Evolutionary conservation across 2,329 filamentous ascomycete species (phyloP), one percentile per base, ranked within the genome.

Genomic region (Plenodomus tracheiphilus): DNA sequence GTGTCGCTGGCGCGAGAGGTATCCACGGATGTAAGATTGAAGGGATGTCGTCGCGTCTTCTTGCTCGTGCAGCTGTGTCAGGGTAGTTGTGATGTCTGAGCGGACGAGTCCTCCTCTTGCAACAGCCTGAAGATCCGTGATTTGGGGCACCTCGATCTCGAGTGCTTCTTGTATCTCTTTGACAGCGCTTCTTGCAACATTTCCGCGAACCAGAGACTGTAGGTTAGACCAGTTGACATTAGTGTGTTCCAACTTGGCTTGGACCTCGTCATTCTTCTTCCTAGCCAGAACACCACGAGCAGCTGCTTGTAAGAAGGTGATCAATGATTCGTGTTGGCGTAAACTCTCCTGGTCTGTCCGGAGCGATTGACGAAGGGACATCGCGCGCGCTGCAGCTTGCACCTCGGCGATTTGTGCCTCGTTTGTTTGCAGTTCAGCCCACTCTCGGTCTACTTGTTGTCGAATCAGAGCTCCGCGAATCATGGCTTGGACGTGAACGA

Each of bases 381-480:
- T 63, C 21, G 77, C 77, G 46, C 76, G 68, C 15, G 72, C 66
- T 11, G 66, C 65, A 17, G 75, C 71, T 58, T 80, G 76, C 0
- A 77, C 56, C 11, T 69, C 45, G 7, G 54, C 56, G 20, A 67
- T 56, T 7, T 81, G 53, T 77, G 73, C 61, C 82, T 80, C 71
- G 84, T 84, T 53, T 75, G 75, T 56, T 34, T 66, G 65, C 10
- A 67, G 44, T 30, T 69, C 68, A 5, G 66, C 56, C 53, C 62
- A 68, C 41, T 71, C 59, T 28, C 66, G 66, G 43, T 76, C 69
- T 50, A 87, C 72, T 41, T 75, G 75, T 66, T 83, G 81, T 39
- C 88, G 83, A 49, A 82, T 73, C 54, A 91, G 74, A 58, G 85
- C 86, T 20, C 88, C 89, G 62, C 86, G 81, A 63, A 88, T 82